phyloP scores from a whole-genome alignment of 2,329 filamentous ascomycete genomes.

The Seiridium unicorne region DNA sequence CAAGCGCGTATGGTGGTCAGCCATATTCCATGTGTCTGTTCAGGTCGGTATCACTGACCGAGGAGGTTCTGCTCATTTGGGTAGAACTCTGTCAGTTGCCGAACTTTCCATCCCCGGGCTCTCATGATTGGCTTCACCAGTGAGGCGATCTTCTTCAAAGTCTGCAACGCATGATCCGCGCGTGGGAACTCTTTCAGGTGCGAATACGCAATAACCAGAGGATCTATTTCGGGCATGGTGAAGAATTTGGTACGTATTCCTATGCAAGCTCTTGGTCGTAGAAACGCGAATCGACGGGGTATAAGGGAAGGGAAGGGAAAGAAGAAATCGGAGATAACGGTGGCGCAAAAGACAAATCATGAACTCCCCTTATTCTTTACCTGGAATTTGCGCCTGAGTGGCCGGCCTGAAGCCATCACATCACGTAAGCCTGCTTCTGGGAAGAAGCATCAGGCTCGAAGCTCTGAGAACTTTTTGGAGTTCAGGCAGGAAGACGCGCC shows the following conservation, averaged over 20 bases:
- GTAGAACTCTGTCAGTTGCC: constrained; percentile 80
- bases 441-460: neutral
- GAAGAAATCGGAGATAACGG: neutral
- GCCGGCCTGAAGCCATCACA: neutral
- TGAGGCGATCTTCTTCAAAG: constrained; percentile 78
- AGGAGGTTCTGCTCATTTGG: constrained; percentile 72
- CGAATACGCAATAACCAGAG: constrained; percentile 45
- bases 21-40: neutral
- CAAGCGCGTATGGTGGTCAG: neutral
- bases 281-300: neutral
- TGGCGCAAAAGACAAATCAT: neutral
- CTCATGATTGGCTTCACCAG: constrained; percentile 95
- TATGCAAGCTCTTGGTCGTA: no score
- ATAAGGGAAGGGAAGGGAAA: neutral
- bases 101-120: constrained; percentile 77
- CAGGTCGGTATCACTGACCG: constrained; percentile 41
- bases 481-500: neutral
- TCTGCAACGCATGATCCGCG: constrained; percentile 51
- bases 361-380: no score
- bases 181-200: constrained; percentile 47
- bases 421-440: neutral
- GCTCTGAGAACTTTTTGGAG: neutral
- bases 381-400: no score
- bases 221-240: constrained; percentile 42
- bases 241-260: neutral